A percentile compares a stretch with the other conserved stretches of the same genome.
phyloP scores from a whole-genome alignment of 495 filamentous ascomycete genomes.

The Cercophora scortea region DNA sequence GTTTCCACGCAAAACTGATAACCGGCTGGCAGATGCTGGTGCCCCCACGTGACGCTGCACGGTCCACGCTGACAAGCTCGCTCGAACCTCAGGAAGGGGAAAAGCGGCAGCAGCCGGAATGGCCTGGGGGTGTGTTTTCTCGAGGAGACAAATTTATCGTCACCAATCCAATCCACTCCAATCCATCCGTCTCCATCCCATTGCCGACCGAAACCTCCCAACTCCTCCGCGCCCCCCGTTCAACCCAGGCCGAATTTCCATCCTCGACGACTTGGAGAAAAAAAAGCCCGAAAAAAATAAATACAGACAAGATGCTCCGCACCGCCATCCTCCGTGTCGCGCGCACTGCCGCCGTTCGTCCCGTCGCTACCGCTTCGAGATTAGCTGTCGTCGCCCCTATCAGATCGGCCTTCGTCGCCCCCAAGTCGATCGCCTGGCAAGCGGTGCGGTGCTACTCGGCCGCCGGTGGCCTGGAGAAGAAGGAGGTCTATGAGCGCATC shows the following conservation, averaged over 20 bases:
- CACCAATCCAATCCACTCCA: constrained; percentile 12
- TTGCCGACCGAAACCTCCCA: not conserved
- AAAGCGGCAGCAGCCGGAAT: no score
- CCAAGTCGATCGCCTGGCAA: constrained; percentile 45
- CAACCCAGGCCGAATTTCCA: not conserved
- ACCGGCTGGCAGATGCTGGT: constrained; percentile 6
- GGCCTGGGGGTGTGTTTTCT: constrained; percentile 1
- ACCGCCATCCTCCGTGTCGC: constrained; percentile 63
- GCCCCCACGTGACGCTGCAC: not conserved
- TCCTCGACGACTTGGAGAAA: not conserved
- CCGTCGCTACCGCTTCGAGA: constrained; percentile 47
- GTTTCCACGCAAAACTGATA: constrained; percentile 1
- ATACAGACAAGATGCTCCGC: constrained; percentile 65
- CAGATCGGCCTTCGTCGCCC: constrained; percentile 27
- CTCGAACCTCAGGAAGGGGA: no score
- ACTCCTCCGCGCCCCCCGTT: not conserved
- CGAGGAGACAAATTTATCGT: constrained; percentile 38
- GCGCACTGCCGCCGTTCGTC: constrained; percentile 40
- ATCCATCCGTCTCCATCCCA: constrained; percentile 12
- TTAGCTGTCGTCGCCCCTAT: constrained; percentile 43
- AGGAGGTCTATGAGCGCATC: constrained; percentile 88
- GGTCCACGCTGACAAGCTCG: not conserved
- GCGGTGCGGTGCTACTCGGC: constrained; percentile 80
- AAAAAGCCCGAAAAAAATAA: not conserved
- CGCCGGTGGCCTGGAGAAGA: constrained; percentile 62